A percentile compares a stretch with the other conserved stretches of the same genome.
Evolutionary conservation across 306 rosid species (phyloP).

Genomic region (Rosa lucieae): DNA sequence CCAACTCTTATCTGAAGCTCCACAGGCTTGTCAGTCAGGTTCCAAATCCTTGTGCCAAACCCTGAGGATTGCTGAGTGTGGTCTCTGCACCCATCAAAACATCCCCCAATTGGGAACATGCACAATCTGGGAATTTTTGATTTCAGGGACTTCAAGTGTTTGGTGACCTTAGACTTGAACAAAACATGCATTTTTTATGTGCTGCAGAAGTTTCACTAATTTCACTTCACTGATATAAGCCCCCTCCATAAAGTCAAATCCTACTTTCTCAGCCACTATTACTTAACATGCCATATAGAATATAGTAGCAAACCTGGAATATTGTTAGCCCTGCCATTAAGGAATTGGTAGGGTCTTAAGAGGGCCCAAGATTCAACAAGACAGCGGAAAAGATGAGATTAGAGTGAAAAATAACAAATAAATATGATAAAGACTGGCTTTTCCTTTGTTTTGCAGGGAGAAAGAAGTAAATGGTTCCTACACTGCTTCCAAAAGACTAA

Average conservation of each 20-base stretch:
- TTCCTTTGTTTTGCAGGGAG: slow-evolving; percentile 15
- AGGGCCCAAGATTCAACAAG: slow-evolving; percentile 29
- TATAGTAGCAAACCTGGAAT: slow-evolving; percentile 17
- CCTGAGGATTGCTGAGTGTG: slow-evolving; percentile 63
- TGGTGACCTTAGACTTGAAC: slow-evolving; percentile 29
- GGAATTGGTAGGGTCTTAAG: slow-evolving; percentile 50
- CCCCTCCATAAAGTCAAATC: slow-evolving; percentile 16
- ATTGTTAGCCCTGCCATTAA: slow-evolving; percentile 42
- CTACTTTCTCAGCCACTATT: neutral
- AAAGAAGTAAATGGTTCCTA: slow-evolving; percentile 20
- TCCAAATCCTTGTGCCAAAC: slow-evolving; percentile 87
- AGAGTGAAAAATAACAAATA: neutral
- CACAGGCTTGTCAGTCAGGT: slow-evolving; percentile 76
- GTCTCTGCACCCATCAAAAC: slow-evolving; percentile 79
- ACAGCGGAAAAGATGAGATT: slow-evolving; percentile 20
- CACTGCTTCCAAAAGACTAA: slow-evolving; percentile 35
- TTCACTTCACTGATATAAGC: neutral
- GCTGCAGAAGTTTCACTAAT: slow-evolving; percentile 7
- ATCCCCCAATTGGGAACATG: slow-evolving; percentile 56
- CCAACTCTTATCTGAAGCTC: slow-evolving; percentile 97
- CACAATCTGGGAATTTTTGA: slow-evolving; percentile 46
- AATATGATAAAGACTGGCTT: slow-evolving; percentile 5
- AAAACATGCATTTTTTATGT: slow-evolving; percentile 30
- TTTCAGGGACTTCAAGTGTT: slow-evolving; percentile 27
- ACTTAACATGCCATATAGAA: neutral